Evolutionary conservation across 225 moss, liverwort and hornwort genomes (phyloP).

Genomic region (Ulota crispa): DNA sequence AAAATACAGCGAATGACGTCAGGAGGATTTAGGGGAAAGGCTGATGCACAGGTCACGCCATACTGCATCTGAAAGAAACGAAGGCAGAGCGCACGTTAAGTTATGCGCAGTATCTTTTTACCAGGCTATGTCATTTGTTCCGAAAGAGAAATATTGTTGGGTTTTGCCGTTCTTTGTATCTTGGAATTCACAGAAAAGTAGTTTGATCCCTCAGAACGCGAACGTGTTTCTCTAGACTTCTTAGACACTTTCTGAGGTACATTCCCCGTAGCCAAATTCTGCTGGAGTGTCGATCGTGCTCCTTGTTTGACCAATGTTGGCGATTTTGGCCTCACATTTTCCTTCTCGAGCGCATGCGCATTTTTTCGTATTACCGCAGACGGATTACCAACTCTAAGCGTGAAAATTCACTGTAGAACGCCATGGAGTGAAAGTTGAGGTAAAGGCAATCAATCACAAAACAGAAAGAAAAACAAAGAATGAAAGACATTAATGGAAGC

Average conservation of each 20-base stretch:
- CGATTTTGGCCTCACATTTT: constrained; percentile 35
- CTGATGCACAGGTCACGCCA: neutral
- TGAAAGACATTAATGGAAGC: neutral
- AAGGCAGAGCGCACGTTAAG: neutral
- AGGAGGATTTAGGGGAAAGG: neutral
- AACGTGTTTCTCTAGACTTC: constrained; percentile 12
- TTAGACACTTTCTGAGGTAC: constrained; percentile 24
- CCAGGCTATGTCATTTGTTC: constrained; percentile 12
- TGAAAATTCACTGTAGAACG: constrained; percentile 8
- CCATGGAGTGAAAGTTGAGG: neutral
- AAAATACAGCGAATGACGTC: neutral
- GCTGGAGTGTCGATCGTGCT: constrained; percentile 9
- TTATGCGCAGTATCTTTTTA: constrained; percentile 17
- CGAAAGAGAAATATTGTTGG: constrained; percentile 11
- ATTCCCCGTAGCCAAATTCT: constrained; percentile 21
- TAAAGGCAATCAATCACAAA: neutral
- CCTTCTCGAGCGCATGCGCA: constrained; percentile 23
- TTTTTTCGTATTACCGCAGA: constrained; percentile 14
- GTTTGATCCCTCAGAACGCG: constrained; percentile 24
- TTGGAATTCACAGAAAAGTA: constrained; percentile 31
- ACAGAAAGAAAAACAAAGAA: neutral
- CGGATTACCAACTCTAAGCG: constrained; percentile 18
- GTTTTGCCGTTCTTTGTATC: constrained; percentile 19
- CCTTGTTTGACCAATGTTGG: constrained; percentile 8
- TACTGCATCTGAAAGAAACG: neutral